Base-by-base conservation (phyloP, 306 rosid genomes). In the Heteromeles arbutifolia region DNA sequence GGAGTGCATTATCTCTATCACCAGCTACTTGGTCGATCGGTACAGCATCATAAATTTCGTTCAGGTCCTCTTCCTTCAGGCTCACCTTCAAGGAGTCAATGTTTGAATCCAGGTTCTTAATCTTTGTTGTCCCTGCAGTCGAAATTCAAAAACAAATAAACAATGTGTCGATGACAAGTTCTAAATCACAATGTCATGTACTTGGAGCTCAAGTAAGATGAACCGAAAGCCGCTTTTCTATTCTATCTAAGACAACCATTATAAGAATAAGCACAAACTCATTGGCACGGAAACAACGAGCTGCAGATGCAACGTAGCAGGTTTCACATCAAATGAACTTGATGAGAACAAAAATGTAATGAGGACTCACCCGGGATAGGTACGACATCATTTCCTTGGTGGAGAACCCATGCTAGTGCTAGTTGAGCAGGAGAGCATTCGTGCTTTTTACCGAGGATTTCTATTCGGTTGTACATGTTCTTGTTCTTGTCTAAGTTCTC, bases 321-420 rank as follows among this genome's bases (percentile, higher is more conserved):
- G 17, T 15, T 48, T 48, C 17, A 48, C 21, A 15, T 15, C 19
- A 2, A 5, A 1, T 6, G 8, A 48, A 48, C 6, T 48, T 48
- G 54, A 41, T 11, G 65, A 11, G 8, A 39, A 11, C 19, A 63
- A 8, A 34, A 24, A 54, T 21, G 77, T 17, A 8, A 4, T 4
- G 19, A 21, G 15, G 8, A 75, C 66, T 78, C 29, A 81, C 87
- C 86, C 4, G 91, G 91, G 25, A 85, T 87, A 21, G 91, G 89
- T 6, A 78, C 87, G 53, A 87, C 88, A 77, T 87, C 92, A 41
- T 87, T 72, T 62, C 91, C 98, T 82, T 83, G 88, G 10, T 83
- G 85, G 59, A 92, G 89, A 52, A 90, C 85, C 96, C 96, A 88
- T 63, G 92, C 87, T 34, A 90, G 77, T 65, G 96, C 87, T 71